phyloP scores from a whole-genome alignment of 768 basidiomycete genomes.

The Clathrus columnatus region DNA sequence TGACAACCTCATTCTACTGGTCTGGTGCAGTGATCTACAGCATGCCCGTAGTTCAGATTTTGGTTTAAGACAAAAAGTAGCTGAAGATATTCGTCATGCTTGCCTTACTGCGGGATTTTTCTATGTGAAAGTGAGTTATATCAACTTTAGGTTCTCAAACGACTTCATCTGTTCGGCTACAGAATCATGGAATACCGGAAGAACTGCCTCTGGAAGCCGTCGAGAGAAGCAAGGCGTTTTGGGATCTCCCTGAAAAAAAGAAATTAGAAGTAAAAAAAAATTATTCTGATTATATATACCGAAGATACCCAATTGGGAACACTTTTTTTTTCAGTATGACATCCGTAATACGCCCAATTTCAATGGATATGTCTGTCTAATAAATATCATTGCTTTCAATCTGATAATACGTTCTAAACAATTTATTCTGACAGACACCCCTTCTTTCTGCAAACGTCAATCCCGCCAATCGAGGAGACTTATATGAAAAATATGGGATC shows the following conservation, averaged over 20 bases:
- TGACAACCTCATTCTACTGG: neutral
- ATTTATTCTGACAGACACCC: slow-evolving; percentile 64
- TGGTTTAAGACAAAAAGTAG: slow-evolving; percentile 35
- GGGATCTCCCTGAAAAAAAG: slow-evolving; percentile 42
- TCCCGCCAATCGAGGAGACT: slow-evolving; percentile 61
- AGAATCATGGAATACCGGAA: slow-evolving; percentile 64
- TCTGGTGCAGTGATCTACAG: slow-evolving; percentile 21
- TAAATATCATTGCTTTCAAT: no score
- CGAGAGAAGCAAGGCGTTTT: slow-evolving; percentile 49
- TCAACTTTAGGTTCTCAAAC: no score
- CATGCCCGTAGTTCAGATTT: slow-evolving; percentile 30
- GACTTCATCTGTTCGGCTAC: no score
- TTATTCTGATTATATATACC: no score
- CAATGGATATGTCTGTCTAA: slow-evolving; percentile 65
- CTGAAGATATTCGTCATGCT: slow-evolving; percentile 57
- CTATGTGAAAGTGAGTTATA: slow-evolving; percentile 28
- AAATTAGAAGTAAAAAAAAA: slow-evolving; percentile 60
- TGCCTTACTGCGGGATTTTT: slow-evolving; percentile 77
- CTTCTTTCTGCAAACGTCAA: slow-evolving; percentile 68
- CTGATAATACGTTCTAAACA: no score
- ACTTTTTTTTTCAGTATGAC: slow-evolving; percentile 38
- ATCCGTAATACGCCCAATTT: slow-evolving; percentile 63
- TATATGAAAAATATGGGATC: slow-evolving; percentile 85
- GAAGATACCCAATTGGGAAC: no score
- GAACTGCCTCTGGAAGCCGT: slow-evolving; percentile 40